Evolutionary conservation across 2,329 filamentous ascomycete species (phyloP).

Genomic region (Diaporthe citri): DNA sequence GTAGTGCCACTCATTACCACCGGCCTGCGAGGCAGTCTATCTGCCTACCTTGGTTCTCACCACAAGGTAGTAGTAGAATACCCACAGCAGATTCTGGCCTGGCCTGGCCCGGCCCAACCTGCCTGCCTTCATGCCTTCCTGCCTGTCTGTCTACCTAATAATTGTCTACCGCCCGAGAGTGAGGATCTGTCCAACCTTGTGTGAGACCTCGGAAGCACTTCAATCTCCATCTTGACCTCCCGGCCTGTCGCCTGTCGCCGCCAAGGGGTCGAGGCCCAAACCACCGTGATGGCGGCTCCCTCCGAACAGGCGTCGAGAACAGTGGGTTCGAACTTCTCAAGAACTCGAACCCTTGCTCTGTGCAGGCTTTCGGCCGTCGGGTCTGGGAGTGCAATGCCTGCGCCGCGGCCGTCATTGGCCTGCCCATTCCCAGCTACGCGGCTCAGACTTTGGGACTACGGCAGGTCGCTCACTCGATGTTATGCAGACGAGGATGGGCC

Average conservation of each 20-base stretch:
- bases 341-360: slow-evolving; percentile 20
- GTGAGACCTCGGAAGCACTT: slow-evolving; percentile 22
- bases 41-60: neutral
- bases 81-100: neutral
- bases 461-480: slow-evolving; percentile 17
- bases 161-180: neutral
- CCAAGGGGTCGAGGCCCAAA: slow-evolving; percentile 13
- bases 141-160: neutral
- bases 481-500: slow-evolving; percentile 16
- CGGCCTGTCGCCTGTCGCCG: slow-evolving; percentile 4
- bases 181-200: slow-evolving; percentile 13
- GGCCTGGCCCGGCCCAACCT: neutral
- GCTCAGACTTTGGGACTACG: slow-evolving; percentile 29
- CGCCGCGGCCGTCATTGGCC: slow-evolving; percentile 22
- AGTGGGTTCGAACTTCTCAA: neutral
- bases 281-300: neutral
- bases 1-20: neutral
- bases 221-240: slow-evolving; percentile 5
- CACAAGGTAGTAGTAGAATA: neutral
- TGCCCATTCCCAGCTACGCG: slow-evolving; percentile 21
- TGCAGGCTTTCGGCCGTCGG: slow-evolving; percentile 20
- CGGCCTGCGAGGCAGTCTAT: neutral
- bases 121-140: neutral
- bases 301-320: neutral
- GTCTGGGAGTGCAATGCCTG: neutral